phyloP scores from a whole-genome alignment of 2,329 filamentous ascomycete species.

The Aureobasidium musti region DNA sequence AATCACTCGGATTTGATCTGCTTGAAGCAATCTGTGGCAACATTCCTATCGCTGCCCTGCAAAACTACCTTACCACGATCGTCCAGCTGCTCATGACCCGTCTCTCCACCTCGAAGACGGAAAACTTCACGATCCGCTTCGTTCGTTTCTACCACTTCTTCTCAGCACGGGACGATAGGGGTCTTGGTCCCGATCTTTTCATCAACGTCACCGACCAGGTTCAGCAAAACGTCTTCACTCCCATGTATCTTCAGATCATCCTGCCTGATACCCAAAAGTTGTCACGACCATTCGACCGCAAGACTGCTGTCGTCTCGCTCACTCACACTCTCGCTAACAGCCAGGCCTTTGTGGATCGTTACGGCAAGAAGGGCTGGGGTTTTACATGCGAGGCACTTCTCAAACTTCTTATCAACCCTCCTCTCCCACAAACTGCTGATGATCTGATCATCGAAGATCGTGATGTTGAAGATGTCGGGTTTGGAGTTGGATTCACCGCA shows the following conservation, averaged over 20 bases:
- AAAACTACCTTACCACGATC: conserved; percentile 77
- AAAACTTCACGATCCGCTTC: conserved; percentile 83
- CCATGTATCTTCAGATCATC: conserved; percentile 83
- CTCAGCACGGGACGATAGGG: conserved; percentile 73
- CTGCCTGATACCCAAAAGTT: conserved; percentile 88
- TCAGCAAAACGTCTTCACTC: conserved; percentile 74
- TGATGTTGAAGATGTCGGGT: conserved; percentile 92
- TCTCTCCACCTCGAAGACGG: conserved; percentile 71
- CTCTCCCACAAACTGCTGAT: conserved; percentile 63
- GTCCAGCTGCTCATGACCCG: conserved; percentile 78
- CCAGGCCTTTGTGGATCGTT: conserved; percentile 73
- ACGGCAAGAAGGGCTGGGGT: conserved; percentile 78
- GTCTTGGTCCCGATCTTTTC: conserved; percentile 91
- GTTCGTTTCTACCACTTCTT: conserved; percentile 94
- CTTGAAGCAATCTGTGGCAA: conserved; percentile 75
- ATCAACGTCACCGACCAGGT: conserved; percentile 80
- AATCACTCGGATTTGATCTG: conserved; percentile 84
- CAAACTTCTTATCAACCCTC: conserved; percentile 85
- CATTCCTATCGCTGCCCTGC: conserved; percentile 71
- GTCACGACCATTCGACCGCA: conserved; percentile 83
- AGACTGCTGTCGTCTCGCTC: conserved; percentile 88
- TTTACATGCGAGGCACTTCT: conserved; percentile 88
- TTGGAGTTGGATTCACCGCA: conserved; percentile 91
- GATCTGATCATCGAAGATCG: conserved; percentile 77
- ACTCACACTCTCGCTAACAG: conserved; percentile 91